Evolutionary conservation across 257 asterid species (phyloP).

Genomic region (Solanum habrochaites): DNA sequence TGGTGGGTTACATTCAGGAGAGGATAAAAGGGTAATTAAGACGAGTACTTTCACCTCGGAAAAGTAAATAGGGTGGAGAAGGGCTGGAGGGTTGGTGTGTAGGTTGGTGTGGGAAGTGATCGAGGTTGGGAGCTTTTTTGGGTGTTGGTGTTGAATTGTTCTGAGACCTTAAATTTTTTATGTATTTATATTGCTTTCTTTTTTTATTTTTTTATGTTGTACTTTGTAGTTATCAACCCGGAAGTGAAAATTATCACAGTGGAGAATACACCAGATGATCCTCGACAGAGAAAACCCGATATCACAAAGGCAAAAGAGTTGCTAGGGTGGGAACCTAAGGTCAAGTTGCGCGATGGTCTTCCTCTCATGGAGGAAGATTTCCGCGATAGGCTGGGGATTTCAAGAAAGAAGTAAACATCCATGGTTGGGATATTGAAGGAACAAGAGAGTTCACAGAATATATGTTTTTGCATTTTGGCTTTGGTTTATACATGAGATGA

Average conservation of each 20-base stretch:
- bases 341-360: conserved; percentile 75
- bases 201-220: no score
- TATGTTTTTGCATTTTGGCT: background rate
- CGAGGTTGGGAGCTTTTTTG: no score
- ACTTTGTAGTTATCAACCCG: conserved; percentile 85
- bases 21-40: background rate
- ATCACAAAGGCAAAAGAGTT: conserved; percentile 78
- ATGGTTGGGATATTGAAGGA: background rate
- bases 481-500: background rate
- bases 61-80: background rate
- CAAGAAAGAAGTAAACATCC: conserved; percentile 18
- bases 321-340: conserved; percentile 88
- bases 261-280: conserved; percentile 98
- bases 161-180: no score
- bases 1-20: background rate
- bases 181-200: no score
- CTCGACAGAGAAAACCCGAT: conserved; percentile 88
- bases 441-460: background rate
- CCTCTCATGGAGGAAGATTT: conserved; percentile 96
- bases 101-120: no score
- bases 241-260: conserved; percentile 54
- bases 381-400: conserved; percentile 60
- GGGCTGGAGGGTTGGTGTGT: no score
- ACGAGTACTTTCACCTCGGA: background rate
- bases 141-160: no score